phyloP scores from a whole-genome alignment of 2,329 filamentous ascomycete species.

The Escovopsis weberi region DNA sequence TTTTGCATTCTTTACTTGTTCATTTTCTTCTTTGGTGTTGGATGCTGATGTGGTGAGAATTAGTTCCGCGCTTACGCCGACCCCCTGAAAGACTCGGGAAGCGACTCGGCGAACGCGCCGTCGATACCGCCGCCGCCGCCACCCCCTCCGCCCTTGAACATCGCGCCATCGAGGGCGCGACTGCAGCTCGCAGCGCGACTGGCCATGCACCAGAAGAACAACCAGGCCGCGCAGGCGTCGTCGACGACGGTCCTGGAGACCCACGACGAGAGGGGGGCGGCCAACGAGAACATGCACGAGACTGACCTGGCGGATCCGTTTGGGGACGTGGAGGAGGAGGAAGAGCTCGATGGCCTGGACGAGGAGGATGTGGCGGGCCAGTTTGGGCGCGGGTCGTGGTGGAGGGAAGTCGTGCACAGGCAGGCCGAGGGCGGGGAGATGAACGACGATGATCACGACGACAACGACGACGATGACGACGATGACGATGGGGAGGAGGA shows the following conservation, averaged over 20 bases:
- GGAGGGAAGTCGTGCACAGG: conserved; percentile 26
- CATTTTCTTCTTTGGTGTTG: not conserved
- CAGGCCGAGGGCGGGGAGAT: conserved; percentile 24
- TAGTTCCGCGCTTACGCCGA: conserved; percentile 48
- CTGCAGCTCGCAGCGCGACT: conserved; percentile 82
- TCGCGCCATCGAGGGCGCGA: conserved; percentile 73
- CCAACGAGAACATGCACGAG: conserved; percentile 11
- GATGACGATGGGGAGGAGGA: conserved; percentile 42
- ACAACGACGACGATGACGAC: too few relatives aligned
- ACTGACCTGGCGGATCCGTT: conserved; percentile 27
- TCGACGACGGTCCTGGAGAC: conserved; percentile 25
- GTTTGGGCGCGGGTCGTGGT: conserved; percentile 30
- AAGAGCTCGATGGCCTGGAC: conserved; percentile 34
- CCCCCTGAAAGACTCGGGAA: conserved; percentile 31
- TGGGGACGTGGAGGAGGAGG: conserved; percentile 43
- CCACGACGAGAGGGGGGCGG: conserved; percentile 16
- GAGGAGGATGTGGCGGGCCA: conserved; percentile 25
- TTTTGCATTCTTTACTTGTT: conserved; percentile 4
- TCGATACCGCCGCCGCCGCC: conserved; percentile 45
- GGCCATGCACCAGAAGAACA: conserved; percentile 57
- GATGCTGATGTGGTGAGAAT: conserved; percentile 6
- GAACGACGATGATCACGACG: too few relatives aligned
- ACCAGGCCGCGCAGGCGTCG: conserved; percentile 31
- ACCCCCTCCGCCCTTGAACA: conserved; percentile 68
- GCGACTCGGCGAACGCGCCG: conserved; percentile 35